Base-by-base conservation (phyloP, 192 early-diverging fungal species). In the Coemansia sp. region DNA sequence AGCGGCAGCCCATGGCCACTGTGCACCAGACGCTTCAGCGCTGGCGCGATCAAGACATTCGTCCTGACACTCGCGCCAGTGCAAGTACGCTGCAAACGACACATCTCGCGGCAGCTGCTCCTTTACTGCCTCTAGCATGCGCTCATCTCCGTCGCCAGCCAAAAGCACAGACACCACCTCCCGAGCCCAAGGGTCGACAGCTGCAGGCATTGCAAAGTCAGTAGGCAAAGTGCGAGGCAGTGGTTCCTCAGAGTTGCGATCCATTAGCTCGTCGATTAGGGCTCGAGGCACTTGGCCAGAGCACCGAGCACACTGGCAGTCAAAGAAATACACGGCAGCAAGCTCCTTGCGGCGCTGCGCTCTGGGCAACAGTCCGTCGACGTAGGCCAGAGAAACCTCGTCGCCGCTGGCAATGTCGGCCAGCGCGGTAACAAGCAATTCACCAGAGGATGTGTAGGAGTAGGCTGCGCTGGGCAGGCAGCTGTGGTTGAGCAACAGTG, bases 21-120 rank as follows among this genome's bases (percentile, higher is more conserved):
- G 52, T 26, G 33, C 54, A 1, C 50, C 18, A 17, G 48, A 15
- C 29, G 29, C 26, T 8, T 53, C 62, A 1, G 44, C 34, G 0
- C 57, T n/a, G 19, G 62, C 46, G 1, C 58, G 53, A 10, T 59
- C 70, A 43, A 69, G 38, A 9, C 67, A 80, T 38, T 73, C 76
- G 61, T 80, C 76, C 58, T 73, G 76, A 60, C 71, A 67, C 57
- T 73, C 70, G 15, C 62, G 70, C 76, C 76, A 80, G 26, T 74
- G 67, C 48, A 27, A 24, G 44, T 73, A 80, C 4, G 76, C 76
- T 32, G 53, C 37, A 58, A 80, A 80, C 21, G 71, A 74, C 44
- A 80, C 14, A 35, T 74, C 55, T 3, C 37, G 34, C 3, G 71
- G 37, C 27, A 11, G 24, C 44, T 54, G 22, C 4, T 3, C 26